phyloP scores from a whole-genome alignment of 108 stramenopile species.

The Pseudonitzschia multiseries region DNA sequence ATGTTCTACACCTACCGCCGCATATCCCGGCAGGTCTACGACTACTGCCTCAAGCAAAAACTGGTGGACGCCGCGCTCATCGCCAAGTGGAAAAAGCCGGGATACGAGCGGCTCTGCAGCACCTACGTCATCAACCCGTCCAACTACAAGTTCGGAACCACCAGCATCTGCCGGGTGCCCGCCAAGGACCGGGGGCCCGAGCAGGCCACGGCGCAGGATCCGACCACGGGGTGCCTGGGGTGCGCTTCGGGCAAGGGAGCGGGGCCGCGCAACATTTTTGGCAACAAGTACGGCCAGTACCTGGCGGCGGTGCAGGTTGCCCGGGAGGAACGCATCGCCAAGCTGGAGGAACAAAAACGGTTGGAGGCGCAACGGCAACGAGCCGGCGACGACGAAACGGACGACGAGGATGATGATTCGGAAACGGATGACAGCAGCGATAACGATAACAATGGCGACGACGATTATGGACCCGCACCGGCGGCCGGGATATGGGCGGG shows the following conservation, averaged over 20 bases:
- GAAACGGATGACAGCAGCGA: slow-evolving; percentile 56
- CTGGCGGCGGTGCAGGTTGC: slow-evolving; percentile 97
- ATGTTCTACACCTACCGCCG: slow-evolving; percentile 96
- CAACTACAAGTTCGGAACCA: slow-evolving; percentile 99
- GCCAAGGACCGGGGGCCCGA: slow-evolving; percentile 68
- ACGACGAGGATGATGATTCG: slow-evolving; percentile 35
- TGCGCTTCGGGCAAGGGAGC: slow-evolving; percentile 94
- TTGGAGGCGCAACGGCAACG: slow-evolving; percentile 13
- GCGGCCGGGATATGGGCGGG: slow-evolving; percentile 82
- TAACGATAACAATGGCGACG: slow-evolving; percentile 59
- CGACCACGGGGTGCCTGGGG: slow-evolving; percentile 95
- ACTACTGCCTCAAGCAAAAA: slow-evolving; percentile 97
- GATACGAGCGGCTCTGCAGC: slow-evolving; percentile 98
- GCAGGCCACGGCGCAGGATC: slow-evolving; percentile 75
- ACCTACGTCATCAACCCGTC: slow-evolving; percentile 98
- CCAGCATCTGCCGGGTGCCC: slow-evolving; percentile 95
- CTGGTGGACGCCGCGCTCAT: slow-evolving; percentile 95
- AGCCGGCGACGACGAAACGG: slow-evolving; percentile 25
- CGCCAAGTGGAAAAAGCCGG: slow-evolving; percentile 99
- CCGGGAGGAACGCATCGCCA: slow-evolving; percentile 58
- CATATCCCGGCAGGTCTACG: slow-evolving; percentile 90
- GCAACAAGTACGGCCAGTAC: slow-evolving; percentile 99
- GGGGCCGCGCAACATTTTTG: slow-evolving; percentile 96
- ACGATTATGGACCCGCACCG: slow-evolving; percentile 85
- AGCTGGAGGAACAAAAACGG: slow-evolving; percentile 28